Conservation (phyloP, 2,329 filamentous ascomycete species). For the Tolypocladium album region DNA sequence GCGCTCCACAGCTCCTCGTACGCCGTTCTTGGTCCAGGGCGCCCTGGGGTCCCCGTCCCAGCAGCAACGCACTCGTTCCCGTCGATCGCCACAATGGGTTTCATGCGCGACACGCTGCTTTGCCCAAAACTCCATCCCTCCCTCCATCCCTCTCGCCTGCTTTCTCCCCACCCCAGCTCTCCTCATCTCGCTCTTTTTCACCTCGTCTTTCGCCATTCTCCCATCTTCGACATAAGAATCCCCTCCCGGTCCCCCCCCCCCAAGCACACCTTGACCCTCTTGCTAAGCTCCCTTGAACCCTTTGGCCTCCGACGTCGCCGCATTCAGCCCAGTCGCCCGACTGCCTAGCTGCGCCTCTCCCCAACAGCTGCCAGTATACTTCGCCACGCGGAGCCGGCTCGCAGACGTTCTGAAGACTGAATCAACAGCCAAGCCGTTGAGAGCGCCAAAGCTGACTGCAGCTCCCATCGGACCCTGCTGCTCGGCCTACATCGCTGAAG, state of each 20-base stretch:
- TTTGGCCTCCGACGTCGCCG: not conserved
- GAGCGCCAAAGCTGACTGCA: not conserved
- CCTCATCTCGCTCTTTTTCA: conserved; percentile 1
- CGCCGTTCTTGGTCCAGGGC: not conserved
- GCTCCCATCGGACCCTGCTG: not conserved
- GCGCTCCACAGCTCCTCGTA: not conserved
- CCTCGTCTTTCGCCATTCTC: conserved; percentile 1
- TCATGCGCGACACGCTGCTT: conserved; percentile 18
- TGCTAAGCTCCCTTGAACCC: not conserved
- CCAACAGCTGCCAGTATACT: not conserved
- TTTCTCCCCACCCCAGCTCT: not conserved
- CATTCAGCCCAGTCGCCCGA: not conserved
- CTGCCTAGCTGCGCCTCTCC: not conserved
- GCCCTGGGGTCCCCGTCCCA: not conserved
- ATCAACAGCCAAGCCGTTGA: not conserved
- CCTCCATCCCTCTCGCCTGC: conserved; percentile 8
- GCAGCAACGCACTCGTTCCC: conserved; percentile 16
- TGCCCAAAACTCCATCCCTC: conserved; percentile 17
- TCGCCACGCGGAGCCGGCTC: not conserved
- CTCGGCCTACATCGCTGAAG: not conserved
- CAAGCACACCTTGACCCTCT: not conserved
- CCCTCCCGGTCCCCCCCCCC: not conserved
- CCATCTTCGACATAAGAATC: not conserved
- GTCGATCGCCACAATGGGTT: conserved; percentile 20
- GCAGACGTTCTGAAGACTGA: not conserved